Evolutionary conservation across 371 early-diverging fungal genomes (phyloP).

Genomic region (Syncephalastrum racemosum): DNA sequence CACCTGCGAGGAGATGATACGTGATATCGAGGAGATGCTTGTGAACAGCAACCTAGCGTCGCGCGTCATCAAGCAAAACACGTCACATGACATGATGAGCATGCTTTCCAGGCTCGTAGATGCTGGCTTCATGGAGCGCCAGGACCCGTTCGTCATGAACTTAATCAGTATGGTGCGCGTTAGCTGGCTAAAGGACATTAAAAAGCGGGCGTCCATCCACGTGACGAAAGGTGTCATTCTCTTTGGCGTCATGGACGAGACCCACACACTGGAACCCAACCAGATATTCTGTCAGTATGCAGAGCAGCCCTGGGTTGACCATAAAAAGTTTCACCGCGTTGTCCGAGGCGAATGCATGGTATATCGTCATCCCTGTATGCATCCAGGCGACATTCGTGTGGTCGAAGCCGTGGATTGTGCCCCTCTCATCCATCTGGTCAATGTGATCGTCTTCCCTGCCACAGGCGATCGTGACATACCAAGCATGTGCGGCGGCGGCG

Average conservation of each 20-base stretch:
- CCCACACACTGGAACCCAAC: constrained; percentile 53
- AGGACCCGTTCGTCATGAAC: constrained; percentile 58
- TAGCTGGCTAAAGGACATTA: constrained; percentile 52
- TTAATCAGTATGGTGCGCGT: constrained; percentile 44
- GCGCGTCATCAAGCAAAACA: constrained; percentile 28
- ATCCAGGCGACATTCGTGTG: constrained; percentile 76
- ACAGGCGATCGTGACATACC: constrained; percentile 68
- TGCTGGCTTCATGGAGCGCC: constrained; percentile 41
- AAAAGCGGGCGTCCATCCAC: constrained; percentile 57
- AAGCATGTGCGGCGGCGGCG: constrained; percentile 75
- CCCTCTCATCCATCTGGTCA: constrained; percentile 54
- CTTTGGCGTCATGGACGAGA: constrained; percentile 80
- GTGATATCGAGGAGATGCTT: constrained; percentile 35
- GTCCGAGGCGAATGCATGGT: constrained; percentile 52
- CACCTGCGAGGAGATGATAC: constrained; percentile 40
- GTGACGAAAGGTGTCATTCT: constrained; percentile 59
- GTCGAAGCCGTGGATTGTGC: constrained; percentile 62
- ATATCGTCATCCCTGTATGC: constrained; percentile 67
- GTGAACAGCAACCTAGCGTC: constrained; percentile 28
- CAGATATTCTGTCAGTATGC: constrained; percentile 65
- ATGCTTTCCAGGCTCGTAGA: constrained; percentile 35
- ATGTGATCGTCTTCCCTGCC: constrained; percentile 79
- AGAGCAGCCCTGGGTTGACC: neutral
- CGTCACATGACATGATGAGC: constrained; percentile 43
- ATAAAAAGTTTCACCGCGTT: constrained; percentile 19